phyloP scores from a whole-genome alignment of 1,139 yeast species.

The Saccharomyces hybrid region DNA sequence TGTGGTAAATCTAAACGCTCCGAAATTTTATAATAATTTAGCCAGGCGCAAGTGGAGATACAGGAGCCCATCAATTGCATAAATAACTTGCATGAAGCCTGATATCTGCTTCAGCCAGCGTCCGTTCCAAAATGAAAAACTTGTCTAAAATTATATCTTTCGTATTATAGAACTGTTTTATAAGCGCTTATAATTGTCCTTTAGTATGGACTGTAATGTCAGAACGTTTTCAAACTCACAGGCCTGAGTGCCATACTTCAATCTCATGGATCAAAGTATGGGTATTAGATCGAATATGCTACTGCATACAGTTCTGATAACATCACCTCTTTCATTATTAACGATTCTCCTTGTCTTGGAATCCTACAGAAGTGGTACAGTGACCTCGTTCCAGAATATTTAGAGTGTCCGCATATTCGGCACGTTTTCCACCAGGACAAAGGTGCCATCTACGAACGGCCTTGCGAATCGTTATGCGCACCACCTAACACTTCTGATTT shows the following conservation, averaged over 20 bases:
- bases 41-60: not conserved
- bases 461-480: slow-evolving; percentile 7
- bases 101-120: not conserved
- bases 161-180: not conserved
- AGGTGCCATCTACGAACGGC: slow-evolving; percentile 11
- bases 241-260: not conserved
- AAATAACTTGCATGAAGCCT: not conserved
- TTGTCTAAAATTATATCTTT: not conserved
- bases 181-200: not conserved
- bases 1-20: not conserved
- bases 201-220: not conserved
- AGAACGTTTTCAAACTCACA: not conserved
- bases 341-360: slow-evolving; percentile 11
- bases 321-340: slow-evolving; percentile 12
- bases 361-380: slow-evolving; percentile 14
- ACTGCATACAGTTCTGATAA: slow-evolving; percentile 10
- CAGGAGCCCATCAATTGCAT: not conserved
- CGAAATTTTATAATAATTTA: not conserved
- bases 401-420: slow-evolving; percentile 7
- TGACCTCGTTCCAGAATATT: slow-evolving; percentile 7
- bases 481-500: slow-evolving; percentile 2
- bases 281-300: slow-evolving; percentile 10
- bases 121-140: not conserved
- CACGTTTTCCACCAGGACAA: slow-evolving; percentile 9
- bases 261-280: slow-evolving; percentile 5